Base-by-base conservation (phyloP, 352 stramenopile genomes). In the Phytophthora pluvialis region DNA sequence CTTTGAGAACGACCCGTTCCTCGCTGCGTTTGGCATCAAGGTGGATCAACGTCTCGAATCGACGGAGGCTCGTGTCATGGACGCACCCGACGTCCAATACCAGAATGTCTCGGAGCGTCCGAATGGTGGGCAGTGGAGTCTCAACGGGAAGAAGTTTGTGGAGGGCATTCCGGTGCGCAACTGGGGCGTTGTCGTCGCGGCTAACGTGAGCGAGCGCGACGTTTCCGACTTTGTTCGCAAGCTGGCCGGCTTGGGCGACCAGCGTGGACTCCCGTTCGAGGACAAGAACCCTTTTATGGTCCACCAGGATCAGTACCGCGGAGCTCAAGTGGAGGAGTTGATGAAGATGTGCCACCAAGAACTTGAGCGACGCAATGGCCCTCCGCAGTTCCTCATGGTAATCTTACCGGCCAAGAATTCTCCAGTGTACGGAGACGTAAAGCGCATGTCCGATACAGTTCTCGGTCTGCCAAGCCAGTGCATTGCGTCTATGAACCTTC, bases 381-480 rank as follows among this genome's bases (percentile, higher is more conserved):
- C 55, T 32, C 60, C 77, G n/a, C 74, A 89, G 43, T 58, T 91
- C 1, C 65, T 91, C 1, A 63, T 88, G 49, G 74, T 88, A 26
- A 77, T 88, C 28, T 77, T 80, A 51, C 58, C 66, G 8, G 59
- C 72, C 31, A 79, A 79, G 56, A 65, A 63, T 26, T 65, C 72
- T 3, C 46, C 53, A 15, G 52, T 69, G 7, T 91, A 91, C 36
- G 60, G 60, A 8, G 81, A 88, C 6, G 73, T 93, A 25, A 94
- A 94, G 74, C 78, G 81, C 28, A 70, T 86, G 36, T 88, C 80
- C 0, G 83, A 94, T 63, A 82, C 63, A 11, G 62, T 86, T 25
- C 69, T 92, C n/a, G 85, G 81, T n/a, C 70, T 94, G 1, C 78
- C 78, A 28, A 88, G 73, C 44, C 86, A 94, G 55, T 91, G 82